Conservation (phyloP, 129 eudicot genomes). For the Tagetes erecta region DNA sequence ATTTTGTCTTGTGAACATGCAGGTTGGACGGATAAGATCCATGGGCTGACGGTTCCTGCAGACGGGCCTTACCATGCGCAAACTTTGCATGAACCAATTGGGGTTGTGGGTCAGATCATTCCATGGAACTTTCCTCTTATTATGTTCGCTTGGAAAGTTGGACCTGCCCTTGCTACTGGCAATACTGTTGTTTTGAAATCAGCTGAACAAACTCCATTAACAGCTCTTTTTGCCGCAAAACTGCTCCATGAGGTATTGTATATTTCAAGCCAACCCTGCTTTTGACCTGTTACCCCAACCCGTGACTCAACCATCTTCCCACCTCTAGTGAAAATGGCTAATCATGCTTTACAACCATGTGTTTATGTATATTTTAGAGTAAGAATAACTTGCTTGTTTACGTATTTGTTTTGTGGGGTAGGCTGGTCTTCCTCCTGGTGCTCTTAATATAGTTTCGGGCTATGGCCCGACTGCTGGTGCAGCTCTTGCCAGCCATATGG, state of each 20-base stretch:
- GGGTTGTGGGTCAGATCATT: constrained; percentile 61
- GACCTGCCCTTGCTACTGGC: constrained; percentile 59
- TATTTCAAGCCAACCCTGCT: no score
- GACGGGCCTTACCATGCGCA: constrained; percentile 64
- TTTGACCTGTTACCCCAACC: no score
- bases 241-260: constrained; percentile 48
- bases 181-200: constrained; percentile 54
- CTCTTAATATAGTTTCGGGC: constrained; percentile 60
- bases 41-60: constrained; percentile 64
- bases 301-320: no score
- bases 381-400: background rate
- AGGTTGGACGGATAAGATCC: constrained; percentile 80
- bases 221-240: constrained; percentile 52
- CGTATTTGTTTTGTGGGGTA: constrained; percentile 22
- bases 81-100: constrained; percentile 59
- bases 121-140: constrained; percentile 72
- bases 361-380: background rate
- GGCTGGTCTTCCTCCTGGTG: constrained; percentile 77
- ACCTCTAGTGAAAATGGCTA: background rate
- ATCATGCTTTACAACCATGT: background rate
- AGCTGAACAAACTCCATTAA: constrained; percentile 65
- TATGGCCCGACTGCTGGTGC: constrained; percentile 68
- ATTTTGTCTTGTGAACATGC: constrained; percentile 3
- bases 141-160: constrained; percentile 77
- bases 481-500: constrained; percentile 69